phyloP scores from a whole-genome alignment of 352 stramenopile species.

The Bremia lactucae region DNA sequence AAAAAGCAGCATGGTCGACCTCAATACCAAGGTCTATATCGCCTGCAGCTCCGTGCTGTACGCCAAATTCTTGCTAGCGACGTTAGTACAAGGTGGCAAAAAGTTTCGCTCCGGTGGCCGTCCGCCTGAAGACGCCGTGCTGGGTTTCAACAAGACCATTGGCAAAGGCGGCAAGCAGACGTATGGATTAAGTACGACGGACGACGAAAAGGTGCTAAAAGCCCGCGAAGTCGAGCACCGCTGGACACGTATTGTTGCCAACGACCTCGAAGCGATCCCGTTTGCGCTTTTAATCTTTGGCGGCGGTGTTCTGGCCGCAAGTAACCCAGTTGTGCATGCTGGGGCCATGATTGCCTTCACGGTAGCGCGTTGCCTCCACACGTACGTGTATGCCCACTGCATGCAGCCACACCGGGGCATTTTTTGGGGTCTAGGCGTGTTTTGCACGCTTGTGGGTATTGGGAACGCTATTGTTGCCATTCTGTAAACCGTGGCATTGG shows the following conservation, averaged over 20 bases:
- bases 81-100: constrained; percentile 35
- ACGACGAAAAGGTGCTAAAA: constrained; percentile 25
- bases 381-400: constrained; percentile 30
- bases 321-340: constrained; percentile 22
- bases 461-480: constrained; percentile 24
- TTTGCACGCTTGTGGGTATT: constrained; percentile 21
- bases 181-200: constrained; percentile 20
- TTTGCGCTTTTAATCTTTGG: constrained; percentile 42
- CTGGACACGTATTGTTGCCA: constrained; percentile 41
- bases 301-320: constrained; percentile 24
- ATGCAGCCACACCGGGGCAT: constrained; percentile 35
- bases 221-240: constrained; percentile 26
- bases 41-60: constrained; percentile 50
- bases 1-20: constrained; percentile 11
- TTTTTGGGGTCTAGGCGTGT: constrained; percentile 20
- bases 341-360: constrained; percentile 35
- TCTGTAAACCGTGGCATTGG: no score
- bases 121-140: constrained; percentile 36
- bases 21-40: constrained; percentile 41
- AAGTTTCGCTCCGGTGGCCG: constrained; percentile 40
- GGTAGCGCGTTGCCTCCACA: constrained; percentile 26
- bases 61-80: constrained; percentile 52
- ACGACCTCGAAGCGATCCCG: constrained; percentile 51
- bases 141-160: constrained; percentile 24
- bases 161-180: constrained; percentile 16